Evolutionary conservation across 164 flowering plant species (phyloP).

Genomic region (Tetrastigma voinierianum): DNA sequence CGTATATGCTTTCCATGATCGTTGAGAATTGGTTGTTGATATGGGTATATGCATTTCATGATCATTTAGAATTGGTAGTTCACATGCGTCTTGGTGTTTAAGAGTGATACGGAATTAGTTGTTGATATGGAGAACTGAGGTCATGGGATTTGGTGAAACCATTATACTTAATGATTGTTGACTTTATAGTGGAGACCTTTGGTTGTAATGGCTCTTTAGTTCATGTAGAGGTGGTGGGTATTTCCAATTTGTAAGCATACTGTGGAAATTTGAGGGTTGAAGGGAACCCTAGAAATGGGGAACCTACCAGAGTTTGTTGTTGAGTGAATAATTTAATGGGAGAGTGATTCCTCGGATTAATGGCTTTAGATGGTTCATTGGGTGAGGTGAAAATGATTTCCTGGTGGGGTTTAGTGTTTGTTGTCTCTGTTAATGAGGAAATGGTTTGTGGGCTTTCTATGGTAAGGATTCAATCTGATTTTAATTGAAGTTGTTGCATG

Average conservation of each 20-base stretch:
- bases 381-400: background rate
- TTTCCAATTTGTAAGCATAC: background rate
- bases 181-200: slow-evolving; percentile 7
- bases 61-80: slow-evolving; percentile 1
- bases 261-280: slow-evolving; percentile 11
- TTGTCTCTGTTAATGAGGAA: too few relatives aligned
- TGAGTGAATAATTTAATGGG: background rate
- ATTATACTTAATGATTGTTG: slow-evolving; percentile 5
- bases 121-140: slow-evolving; percentile 1
- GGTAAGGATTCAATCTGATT: too few relatives aligned
- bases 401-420: background rate
- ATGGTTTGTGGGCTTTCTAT: too few relatives aligned
- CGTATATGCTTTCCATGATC: too few relatives aligned
- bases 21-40: too few relatives aligned
- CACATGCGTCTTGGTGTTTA: background rate
- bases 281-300: background rate
- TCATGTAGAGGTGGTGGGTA: too few relatives aligned
- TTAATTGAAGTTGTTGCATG: too few relatives aligned
- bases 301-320: background rate
- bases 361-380: background rate
- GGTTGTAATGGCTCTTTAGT: background rate
- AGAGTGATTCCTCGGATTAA: background rate
- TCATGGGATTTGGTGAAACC: slow-evolving; percentile 5
- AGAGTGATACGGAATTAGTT: too few relatives aligned
- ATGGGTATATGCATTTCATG: background rate